Percentiles rank a stretch among this genome's conserved stretches.
Evolutionary conservation across 495 filamentous ascomycete species (phyloP).

Genomic region (Cercophora newfieldiana): DNA sequence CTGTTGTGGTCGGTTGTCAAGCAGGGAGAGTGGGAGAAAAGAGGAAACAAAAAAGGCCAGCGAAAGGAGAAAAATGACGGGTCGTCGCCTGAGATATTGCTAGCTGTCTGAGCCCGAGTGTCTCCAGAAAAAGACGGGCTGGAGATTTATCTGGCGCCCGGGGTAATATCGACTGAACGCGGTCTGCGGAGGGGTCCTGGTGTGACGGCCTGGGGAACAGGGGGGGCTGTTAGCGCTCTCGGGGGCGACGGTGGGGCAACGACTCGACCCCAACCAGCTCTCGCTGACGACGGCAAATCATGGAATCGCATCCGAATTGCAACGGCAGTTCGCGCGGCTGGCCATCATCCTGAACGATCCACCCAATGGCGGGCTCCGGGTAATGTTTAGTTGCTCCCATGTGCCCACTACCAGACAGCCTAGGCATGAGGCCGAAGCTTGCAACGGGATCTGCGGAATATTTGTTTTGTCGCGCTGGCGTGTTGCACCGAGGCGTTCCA

Average conservation of each 20-base stretch:
- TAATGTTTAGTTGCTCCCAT: conserved; percentile 15
- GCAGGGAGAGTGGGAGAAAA: not conserved
- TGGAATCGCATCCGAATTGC: not conserved
- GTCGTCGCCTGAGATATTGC: not conserved
- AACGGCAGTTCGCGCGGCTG: conserved; percentile 1
- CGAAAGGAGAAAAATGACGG: not conserved
- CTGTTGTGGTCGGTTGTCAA: not conserved
- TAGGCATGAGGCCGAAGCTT: no score
- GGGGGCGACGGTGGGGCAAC: conserved; percentile 12
- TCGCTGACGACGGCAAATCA: conserved; percentile 7
- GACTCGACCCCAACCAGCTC: not conserved
- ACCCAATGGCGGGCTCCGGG: conserved; percentile 19
- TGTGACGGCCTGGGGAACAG: not conserved
- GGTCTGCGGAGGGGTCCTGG: not conserved
- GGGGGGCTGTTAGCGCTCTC: conserved; percentile 1
- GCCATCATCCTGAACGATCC: not conserved
- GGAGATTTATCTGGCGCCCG: conserved; percentile 18
- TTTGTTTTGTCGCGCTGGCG: not conserved
- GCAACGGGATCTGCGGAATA: not conserved
- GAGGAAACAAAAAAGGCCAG: not conserved
- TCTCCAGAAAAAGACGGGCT: conserved; percentile 1
- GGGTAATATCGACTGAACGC: not conserved
- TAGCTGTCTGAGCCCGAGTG: not conserved
- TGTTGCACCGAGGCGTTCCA: not conserved
- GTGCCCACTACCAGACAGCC: no score